These are phyloP conservation scores for Penicillium occitanis DNA, from an alignment of 2,329 filamentous ascomycete genomes.

Conservation along the genomic window DNA sequence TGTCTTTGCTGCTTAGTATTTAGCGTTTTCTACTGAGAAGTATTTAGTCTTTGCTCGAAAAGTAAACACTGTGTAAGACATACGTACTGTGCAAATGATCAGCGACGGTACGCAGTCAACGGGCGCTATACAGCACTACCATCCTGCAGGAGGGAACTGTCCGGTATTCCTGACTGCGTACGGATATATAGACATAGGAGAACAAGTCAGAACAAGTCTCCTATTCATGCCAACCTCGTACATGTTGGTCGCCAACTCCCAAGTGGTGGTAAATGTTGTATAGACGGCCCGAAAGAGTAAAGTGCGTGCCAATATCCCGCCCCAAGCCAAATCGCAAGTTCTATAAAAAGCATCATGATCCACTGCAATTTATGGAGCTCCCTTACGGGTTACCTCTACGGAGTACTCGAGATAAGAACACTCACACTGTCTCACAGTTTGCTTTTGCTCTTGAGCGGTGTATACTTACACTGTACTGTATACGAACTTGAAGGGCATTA, in stretches of 20 bases:
- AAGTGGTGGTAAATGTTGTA: not conserved
- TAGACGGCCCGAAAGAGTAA: not conserved
- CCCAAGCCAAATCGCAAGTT: not conserved
- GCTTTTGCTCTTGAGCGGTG: not conserved
- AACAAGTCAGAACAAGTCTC: not conserved
- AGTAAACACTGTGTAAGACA: not conserved
- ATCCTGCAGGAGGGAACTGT: constrained; percentile 1
- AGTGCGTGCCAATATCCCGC: constrained; percentile 2
- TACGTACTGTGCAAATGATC: not conserved
- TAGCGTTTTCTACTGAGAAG: not conserved
- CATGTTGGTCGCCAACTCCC: not conserved
- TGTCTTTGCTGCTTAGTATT: not conserved
- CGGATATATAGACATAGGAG: not conserved
- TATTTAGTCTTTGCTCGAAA: not conserved
- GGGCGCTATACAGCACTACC: not conserved
- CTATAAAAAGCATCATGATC: constrained; percentile 8
- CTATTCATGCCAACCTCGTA: not conserved
- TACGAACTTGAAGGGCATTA: not conserved
- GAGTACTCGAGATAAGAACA: not conserved
- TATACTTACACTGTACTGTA: not conserved
- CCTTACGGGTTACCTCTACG: not conserved
- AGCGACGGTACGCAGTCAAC: not conserved
- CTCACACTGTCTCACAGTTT: not conserved
- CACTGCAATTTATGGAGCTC: not conserved
- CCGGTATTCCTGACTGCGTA: not conserved